phyloP scores from a whole-genome alignment of 176 grass and related monocot genomes.

The Rhipidocladum racemiflorum region DNA sequence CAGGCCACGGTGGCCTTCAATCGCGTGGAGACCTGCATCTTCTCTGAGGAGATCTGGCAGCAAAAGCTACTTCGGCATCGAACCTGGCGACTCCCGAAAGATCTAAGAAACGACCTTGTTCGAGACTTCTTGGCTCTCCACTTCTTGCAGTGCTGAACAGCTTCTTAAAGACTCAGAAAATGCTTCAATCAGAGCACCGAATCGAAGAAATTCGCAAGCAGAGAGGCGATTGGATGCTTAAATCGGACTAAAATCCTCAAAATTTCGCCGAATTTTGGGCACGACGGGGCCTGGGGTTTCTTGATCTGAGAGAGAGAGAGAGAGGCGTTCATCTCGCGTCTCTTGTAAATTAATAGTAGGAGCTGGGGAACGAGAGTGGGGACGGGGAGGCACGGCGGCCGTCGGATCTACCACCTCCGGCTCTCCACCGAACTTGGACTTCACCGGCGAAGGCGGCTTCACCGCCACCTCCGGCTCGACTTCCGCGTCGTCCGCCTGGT shows the following conservation, averaged over 20 bases:
- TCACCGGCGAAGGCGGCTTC: slow-evolving; percentile 31
- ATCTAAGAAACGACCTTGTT: neutral
- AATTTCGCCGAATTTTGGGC: neutral
- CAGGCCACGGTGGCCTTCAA: slow-evolving; percentile 34
- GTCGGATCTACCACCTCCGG: too few species aligned
- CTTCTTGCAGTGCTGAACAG: neutral
- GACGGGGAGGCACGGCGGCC: neutral
- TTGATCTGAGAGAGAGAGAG: slow-evolving; percentile 15
- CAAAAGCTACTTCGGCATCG: slow-evolving; percentile 30
- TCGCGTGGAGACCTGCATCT: slow-evolving; percentile 81
- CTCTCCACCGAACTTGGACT: too few species aligned
- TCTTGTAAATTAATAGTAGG: slow-evolving; percentile 24
- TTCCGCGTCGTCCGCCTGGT: slow-evolving; percentile 18
- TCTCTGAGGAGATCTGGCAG: slow-evolving; percentile 25
- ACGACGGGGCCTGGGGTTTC: neutral
- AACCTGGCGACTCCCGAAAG: neutral
- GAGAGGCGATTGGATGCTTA: neutral
- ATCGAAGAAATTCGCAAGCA: neutral
- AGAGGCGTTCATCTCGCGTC: slow-evolving; percentile 19
- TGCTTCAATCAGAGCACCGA: neutral
- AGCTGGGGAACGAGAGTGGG: neutral
- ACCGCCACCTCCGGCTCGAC: slow-evolving; percentile 17
- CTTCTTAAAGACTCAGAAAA: neutral
- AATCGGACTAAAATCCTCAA: neutral
- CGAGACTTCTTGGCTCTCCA: too few species aligned